Evolutionary conservation across 2,329 filamentous ascomycete genomes (phyloP).

Genomic region (Aspergillus pseudonomiae): DNA sequence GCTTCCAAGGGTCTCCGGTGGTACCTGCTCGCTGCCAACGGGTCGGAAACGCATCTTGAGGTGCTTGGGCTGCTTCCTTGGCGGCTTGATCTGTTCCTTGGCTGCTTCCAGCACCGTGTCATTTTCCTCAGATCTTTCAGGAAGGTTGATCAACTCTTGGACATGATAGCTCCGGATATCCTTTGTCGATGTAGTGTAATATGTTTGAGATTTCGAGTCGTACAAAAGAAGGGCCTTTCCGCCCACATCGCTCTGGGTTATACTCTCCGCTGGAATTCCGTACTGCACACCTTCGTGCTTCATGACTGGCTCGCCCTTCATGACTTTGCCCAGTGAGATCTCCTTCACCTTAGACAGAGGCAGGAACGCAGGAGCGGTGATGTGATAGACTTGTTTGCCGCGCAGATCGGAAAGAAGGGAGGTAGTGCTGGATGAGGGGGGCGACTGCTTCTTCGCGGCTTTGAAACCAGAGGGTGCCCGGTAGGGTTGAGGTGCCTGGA

Average conservation of each 20-base stretch:
- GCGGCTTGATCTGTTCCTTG: slow-evolving; percentile 37
- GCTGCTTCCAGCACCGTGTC: slow-evolving; percentile 28
- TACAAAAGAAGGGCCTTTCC: slow-evolving; percentile 42
- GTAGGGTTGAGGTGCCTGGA: slow-evolving; percentile 40
- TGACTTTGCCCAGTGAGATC: slow-evolving; percentile 44
- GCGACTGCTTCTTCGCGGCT: slow-evolving; percentile 34
- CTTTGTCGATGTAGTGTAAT: slow-evolving; percentile 28
- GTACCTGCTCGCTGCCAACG: slow-evolving; percentile 38
- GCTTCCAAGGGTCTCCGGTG: slow-evolving; percentile 40
- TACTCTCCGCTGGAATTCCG: slow-evolving; percentile 40
- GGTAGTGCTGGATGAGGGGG: slow-evolving; percentile 35
- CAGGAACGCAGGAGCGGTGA: slow-evolving; percentile 49
- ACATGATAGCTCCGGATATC: slow-evolving; percentile 39
- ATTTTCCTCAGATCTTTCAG: slow-evolving; percentile 26
- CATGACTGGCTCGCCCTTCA: slow-evolving; percentile 46
- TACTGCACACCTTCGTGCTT: slow-evolving; percentile 47
- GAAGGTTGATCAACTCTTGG: slow-evolving; percentile 41
- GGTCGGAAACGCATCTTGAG: slow-evolving; percentile 51
- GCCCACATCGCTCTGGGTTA: slow-evolving; percentile 30
- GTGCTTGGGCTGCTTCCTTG: slow-evolving; percentile 45
- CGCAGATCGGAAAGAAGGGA: slow-evolving; percentile 42
- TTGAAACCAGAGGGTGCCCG: slow-evolving; percentile 49
- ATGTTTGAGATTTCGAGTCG: slow-evolving; percentile 39
- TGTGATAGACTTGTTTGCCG: slow-evolving; percentile 53
- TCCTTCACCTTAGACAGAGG: slow-evolving; percentile 49